phyloP scores from a whole-genome alignment of 441 rosid genomes.

The Euphorbia celastroides region DNA sequence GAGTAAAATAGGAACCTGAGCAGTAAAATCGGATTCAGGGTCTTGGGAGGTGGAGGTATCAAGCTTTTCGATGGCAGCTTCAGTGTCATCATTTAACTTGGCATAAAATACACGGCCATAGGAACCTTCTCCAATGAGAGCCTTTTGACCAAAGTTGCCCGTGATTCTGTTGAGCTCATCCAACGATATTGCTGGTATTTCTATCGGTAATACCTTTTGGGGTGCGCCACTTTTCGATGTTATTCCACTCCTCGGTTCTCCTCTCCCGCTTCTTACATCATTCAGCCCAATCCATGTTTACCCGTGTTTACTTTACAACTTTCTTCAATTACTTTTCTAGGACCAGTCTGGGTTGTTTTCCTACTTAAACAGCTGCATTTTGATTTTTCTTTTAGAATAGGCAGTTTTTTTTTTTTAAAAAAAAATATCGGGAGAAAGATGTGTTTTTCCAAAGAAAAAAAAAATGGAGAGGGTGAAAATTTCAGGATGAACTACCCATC shows the following conservation, averaged over 20 bases:
- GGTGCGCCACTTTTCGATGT: constrained; percentile 62
- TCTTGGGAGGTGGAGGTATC: constrained; percentile 71
- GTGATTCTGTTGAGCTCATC: constrained; percentile 64
- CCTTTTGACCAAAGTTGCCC: constrained; percentile 64
- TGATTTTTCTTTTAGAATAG: too few relatives aligned
- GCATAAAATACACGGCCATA: constrained; percentile 86
- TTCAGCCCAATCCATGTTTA: not conserved
- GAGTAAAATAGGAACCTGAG: constrained; percentile 45
- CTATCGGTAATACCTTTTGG: constrained; percentile 70
- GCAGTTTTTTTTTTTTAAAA: too few relatives aligned
- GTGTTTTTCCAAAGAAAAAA: too few relatives aligned
- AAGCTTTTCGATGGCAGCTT: constrained; percentile 80
- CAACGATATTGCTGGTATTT: constrained; percentile 55
- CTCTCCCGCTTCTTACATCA: constrained; percentile 50
- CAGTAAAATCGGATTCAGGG: constrained; percentile 70
- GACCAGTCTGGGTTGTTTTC: too few relatives aligned
- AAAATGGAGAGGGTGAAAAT: too few relatives aligned
- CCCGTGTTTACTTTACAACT: too few relatives aligned
- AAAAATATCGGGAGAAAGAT: too few relatives aligned
- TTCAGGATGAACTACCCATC: too few relatives aligned
- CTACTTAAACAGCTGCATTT: too few relatives aligned
- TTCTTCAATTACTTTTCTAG: too few relatives aligned
- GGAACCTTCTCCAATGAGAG: constrained; percentile 93
- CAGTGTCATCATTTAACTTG: constrained; percentile 37
- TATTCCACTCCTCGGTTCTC: constrained; percentile 54